These are phyloP conservation scores for Chlorella sp. DNA, from an alignment of 139 green algal species.

Conservation along the genomic window DNA sequence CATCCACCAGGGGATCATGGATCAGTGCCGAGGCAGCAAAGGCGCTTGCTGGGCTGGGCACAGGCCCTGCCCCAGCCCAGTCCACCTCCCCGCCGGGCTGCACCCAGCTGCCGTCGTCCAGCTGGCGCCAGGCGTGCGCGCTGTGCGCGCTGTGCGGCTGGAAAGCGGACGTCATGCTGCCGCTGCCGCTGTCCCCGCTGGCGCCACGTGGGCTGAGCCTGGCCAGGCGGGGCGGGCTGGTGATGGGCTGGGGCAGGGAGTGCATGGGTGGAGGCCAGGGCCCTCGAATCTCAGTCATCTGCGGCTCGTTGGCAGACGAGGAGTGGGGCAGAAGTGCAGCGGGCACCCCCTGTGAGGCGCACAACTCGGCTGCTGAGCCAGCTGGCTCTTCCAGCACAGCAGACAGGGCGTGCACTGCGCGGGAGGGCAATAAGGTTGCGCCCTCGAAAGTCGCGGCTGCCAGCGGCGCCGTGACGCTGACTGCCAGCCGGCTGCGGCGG, in stretches of 20 bases:
- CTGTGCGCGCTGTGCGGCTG: background rate
- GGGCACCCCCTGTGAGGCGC: background rate
- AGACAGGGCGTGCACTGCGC: background rate
- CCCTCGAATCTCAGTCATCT: slow-evolving; percentile 26
- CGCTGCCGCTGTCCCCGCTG: background rate
- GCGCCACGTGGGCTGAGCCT: background rate
- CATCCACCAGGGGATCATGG: background rate
- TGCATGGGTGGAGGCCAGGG: background rate
- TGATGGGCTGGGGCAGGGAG: background rate
- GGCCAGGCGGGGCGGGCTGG: background rate
- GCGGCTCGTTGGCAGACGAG: background rate
- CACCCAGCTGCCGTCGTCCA: slow-evolving; percentile 26
- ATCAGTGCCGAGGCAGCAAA: background rate
- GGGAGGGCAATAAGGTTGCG: no score
- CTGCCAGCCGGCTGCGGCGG: background rate
- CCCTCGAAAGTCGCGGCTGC: background rate
- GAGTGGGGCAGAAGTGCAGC: background rate
- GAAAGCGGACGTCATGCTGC: slow-evolving; percentile 4
- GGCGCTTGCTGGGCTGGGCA: background rate
- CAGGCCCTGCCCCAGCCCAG: background rate
- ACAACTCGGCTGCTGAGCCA: background rate
- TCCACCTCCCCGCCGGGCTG: slow-evolving; percentile 11
- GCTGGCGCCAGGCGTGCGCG: slow-evolving; percentile 10
- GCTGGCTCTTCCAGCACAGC: background rate
- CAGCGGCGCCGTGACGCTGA: background rate